phyloP scores from a whole-genome alignment of 2,329 filamentous ascomycete species.

The Fusarium tupiense region DNA sequence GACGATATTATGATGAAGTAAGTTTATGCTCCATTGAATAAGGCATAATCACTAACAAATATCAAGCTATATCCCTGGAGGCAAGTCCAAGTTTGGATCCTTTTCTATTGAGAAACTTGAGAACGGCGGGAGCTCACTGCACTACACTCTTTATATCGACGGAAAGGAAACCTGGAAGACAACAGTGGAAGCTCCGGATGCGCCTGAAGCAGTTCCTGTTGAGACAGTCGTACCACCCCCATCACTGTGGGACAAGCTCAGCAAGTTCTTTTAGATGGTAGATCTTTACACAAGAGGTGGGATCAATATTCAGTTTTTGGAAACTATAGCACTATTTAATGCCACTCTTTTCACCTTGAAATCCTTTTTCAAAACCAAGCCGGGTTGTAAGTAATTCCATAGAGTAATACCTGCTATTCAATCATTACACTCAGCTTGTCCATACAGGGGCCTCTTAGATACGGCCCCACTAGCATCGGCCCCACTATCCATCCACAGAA shows the following conservation, averaged over 20 bases:
- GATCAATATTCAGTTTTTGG: background rate
- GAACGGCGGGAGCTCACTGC: conserved; percentile 71
- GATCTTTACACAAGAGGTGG: background rate
- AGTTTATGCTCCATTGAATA: conserved; percentile 46
- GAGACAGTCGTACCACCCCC: conserved; percentile 38
- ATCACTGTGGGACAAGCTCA: conserved; percentile 60
- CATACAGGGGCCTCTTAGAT: background rate
- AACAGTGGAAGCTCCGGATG: conserved; percentile 57
- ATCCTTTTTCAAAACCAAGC: background rate
- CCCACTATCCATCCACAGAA: conserved; percentile 13
- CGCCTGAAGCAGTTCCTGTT: conserved; percentile 37
- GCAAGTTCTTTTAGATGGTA: conserved; percentile 24
- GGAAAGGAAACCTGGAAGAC: conserved; percentile 81
- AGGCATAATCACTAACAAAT: background rate
- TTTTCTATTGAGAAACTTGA: conserved; percentile 75
- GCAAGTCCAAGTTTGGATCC: conserved; percentile 86
- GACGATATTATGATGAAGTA: conserved; percentile 85
- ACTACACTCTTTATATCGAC: conserved; percentile 85
- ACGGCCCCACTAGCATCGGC: conserved; percentile 20
- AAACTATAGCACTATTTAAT: conserved; percentile 7
- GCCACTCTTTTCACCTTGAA: background rate
- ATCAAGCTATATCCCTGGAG: conserved; percentile 77
- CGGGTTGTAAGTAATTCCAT: background rate
- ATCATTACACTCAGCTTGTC: no score
- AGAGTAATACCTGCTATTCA: background rate